phyloP scores from a whole-genome alignment of 257 asterid genomes.

The Penstemon eatonii region DNA sequence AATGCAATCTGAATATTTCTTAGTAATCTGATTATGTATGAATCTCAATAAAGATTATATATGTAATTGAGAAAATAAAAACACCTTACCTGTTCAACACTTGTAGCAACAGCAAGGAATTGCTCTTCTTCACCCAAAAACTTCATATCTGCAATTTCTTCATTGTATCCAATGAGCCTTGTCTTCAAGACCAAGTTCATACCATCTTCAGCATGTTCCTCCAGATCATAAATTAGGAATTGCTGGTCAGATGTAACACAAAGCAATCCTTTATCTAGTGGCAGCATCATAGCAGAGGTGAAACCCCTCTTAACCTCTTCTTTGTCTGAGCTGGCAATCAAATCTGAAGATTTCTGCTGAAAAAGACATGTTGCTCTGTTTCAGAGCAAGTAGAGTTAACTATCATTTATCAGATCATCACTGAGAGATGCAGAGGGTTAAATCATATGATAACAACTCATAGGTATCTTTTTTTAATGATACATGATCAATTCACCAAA shows the following conservation, averaged over 20 bases:
- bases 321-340: conserved; percentile 55
- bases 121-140: conserved; percentile 92
- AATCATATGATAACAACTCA: not conserved
- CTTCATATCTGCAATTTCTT: conserved; percentile 93
- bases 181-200: conserved; percentile 57
- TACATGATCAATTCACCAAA: conserved; percentile 9
- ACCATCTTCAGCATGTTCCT: conserved; percentile 47
- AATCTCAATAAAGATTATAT: conserved; percentile 6
- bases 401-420: conserved; percentile 9
- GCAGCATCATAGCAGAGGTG: conserved; percentile 79
- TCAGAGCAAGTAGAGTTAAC: conserved; percentile 28
- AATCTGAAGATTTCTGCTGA: conserved; percentile 87
- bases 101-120: conserved; percentile 89
- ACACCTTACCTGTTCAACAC: conserved; percentile 80
- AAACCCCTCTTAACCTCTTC: conserved; percentile 85
- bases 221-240: conserved; percentile 72
- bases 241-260: conserved; percentile 97
- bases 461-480: not conserved
- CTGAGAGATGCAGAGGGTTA: conserved; percentile 5
- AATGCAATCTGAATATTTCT: conserved; percentile 7
- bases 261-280: conserved; percentile 69
- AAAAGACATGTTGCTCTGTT: conserved; percentile 72
- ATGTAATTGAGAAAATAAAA: conserved; percentile 7
- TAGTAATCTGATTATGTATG: not conserved
- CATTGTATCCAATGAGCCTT: conserved; percentile 92